Evolutionary conservation across 768 basidiomycete species (phyloP).

Genomic region (Dictyophora rubrovolvata): DNA sequence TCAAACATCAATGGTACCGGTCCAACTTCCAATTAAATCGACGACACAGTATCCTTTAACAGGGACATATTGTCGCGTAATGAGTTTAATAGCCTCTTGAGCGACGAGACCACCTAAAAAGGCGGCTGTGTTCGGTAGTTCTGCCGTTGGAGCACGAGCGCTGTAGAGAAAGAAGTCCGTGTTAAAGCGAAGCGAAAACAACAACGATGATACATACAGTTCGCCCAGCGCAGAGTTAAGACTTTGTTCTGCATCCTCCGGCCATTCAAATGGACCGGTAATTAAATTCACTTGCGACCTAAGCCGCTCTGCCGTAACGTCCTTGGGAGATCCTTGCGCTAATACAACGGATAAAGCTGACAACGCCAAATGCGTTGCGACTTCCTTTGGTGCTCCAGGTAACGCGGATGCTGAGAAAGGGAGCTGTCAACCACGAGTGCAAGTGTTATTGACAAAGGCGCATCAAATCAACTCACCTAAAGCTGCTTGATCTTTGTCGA

Average conservation of each 20-base stretch:
- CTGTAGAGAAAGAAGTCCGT: constrained; percentile 28
- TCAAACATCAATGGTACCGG: constrained; percentile 31
- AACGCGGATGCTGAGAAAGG: constrained; percentile 31
- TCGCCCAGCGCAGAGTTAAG: constrained; percentile 61
- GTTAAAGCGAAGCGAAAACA: neutral
- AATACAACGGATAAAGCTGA: constrained; percentile 40
- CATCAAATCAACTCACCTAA: constrained; percentile 35
- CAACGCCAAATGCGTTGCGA: constrained; percentile 64
- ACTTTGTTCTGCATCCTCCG: constrained; percentile 30
- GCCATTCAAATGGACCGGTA: constrained; percentile 41
- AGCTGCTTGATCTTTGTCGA: constrained; percentile 38
- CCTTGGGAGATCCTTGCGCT: constrained; percentile 16
- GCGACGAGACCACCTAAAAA: constrained; percentile 90
- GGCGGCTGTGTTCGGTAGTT: constrained; percentile 88
- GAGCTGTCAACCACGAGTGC: neutral
- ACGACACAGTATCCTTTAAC: constrained; percentile 76
- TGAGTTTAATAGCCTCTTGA: constrained; percentile 95
- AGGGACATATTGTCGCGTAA: constrained; percentile 92
- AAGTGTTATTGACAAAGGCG: constrained; percentile 6
- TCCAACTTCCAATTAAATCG: constrained; percentile 77
- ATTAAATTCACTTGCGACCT: constrained; percentile 39
- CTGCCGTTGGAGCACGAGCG: constrained; percentile 68
- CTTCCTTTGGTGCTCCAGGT: constrained; percentile 38
- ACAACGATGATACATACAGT: constrained; percentile 42
- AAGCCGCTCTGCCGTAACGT: constrained; percentile 42